Conservation (phyloP, 2,329 filamentous ascomycete species). For the Lojkania enalia region DNA sequence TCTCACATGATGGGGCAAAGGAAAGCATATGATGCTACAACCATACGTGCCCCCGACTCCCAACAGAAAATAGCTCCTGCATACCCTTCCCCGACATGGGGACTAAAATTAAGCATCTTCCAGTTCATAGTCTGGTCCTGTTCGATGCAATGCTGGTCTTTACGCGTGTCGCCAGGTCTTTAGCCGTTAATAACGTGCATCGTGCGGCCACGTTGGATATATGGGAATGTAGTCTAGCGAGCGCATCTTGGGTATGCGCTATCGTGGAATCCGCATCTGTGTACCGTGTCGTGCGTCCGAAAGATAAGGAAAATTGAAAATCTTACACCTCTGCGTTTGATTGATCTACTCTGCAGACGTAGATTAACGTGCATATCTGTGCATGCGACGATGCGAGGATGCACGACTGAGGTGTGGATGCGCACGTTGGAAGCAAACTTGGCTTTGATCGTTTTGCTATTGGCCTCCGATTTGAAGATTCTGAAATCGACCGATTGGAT, state of each 20-base stretch:
- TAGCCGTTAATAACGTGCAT: constrained; percentile 10
- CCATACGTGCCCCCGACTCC: neutral
- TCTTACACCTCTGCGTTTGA: constrained; percentile 7
- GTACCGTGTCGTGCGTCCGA: constrained; percentile 8
- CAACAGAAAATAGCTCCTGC: constrained; percentile 9
- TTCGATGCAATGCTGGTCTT: constrained; percentile 10
- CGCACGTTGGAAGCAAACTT: constrained; percentile 5
- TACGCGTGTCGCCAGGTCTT: constrained; percentile 8
- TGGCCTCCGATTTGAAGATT: no score
- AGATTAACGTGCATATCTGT: constrained; percentile 15
- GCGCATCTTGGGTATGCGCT: constrained; percentile 1
- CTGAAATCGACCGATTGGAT: no score
- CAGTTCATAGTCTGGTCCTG: constrained; percentile 10
- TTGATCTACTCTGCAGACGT: constrained; percentile 13
- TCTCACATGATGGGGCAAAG: constrained; percentile 7
- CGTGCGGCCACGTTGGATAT: constrained; percentile 14
- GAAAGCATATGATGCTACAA: constrained; percentile 1
- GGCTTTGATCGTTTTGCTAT: neutral
- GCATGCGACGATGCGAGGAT: no score
- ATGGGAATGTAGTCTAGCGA: constrained; percentile 8
- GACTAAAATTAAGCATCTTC: constrained; percentile 15
- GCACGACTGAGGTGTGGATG: constrained; percentile 3
- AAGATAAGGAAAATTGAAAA: constrained; percentile 13
- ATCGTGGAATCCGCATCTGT: constrained; percentile 19
- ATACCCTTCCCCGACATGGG: neutral